Evolutionary conservation across 164 flowering plant species (phyloP).

Genomic region (Liquidambar formosana): DNA sequence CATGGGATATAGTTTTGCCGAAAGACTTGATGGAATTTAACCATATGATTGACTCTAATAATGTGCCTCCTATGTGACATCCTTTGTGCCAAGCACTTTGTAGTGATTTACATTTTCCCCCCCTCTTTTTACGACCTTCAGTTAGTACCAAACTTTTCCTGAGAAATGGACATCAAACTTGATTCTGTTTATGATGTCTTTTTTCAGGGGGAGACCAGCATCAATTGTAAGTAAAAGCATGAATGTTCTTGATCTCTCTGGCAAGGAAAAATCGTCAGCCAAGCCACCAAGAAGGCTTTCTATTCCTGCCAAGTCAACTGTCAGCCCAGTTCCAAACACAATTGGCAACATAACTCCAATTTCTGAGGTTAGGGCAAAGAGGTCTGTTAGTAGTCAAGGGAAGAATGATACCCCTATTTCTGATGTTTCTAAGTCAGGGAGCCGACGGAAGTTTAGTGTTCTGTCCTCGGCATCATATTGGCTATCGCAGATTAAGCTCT

Average conservation of each 20-base stretch:
- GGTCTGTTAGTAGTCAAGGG: conserved; percentile 30
- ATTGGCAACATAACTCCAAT: conserved; percentile 58
- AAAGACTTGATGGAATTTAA: too few species aligned
- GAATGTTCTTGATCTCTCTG: conserved; percentile 69
- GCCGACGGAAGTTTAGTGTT: conserved; percentile 45
- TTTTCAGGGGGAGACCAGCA: conserved; percentile 52
- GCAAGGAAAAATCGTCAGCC: conserved; percentile 67
- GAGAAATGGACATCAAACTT: not conserved
- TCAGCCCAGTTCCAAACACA: conserved; percentile 43
- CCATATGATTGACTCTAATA: too few species aligned
- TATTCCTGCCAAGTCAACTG: conserved; percentile 59
- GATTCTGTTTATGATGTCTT: not conserved
- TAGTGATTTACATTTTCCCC: too few species aligned
- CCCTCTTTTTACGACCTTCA: too few species aligned
- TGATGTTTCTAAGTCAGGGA: conserved; percentile 48
- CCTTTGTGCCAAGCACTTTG: too few species aligned
- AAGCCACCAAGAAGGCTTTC: conserved; percentile 92
- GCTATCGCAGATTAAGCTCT: conserved; percentile 78
- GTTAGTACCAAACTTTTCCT: not conserved
- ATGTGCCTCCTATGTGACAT: too few species aligned
- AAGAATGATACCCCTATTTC: conserved; percentile 64
- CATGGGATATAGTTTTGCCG: too few species aligned
- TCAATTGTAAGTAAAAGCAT: conserved; percentile 77
- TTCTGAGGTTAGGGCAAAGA: conserved; percentile 53
- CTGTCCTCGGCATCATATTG: conserved; percentile 79